Conservation (phyloP, 306 rosid genomes). For the Purshia tridentata region DNA sequence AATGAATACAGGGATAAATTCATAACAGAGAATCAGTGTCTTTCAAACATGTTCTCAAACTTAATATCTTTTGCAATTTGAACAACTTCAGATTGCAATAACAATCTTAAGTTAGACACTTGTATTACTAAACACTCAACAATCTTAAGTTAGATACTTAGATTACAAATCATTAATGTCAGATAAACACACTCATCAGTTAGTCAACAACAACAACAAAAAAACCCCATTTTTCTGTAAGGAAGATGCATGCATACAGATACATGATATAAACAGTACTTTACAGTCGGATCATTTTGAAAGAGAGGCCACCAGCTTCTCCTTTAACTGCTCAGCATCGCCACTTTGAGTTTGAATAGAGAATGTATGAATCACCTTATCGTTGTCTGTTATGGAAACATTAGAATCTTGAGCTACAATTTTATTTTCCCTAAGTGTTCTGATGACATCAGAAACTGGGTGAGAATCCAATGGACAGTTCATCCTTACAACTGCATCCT, state of each 20-base stretch:
- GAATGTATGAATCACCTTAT: slow-evolving; percentile 66
- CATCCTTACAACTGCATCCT: slow-evolving; percentile 70
- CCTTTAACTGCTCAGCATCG: slow-evolving; percentile 70
- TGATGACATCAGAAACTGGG: slow-evolving; percentile 69
- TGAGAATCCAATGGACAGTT: slow-evolving; percentile 71
- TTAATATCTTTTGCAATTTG: background rate
- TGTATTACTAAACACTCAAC: background rate
- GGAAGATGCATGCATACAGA: slow-evolving; percentile 24
- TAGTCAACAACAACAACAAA: slow-evolving; percentile 4
- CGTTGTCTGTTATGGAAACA: slow-evolving; percentile 46
- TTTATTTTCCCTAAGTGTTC: slow-evolving; percentile 62
- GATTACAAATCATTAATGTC: slow-evolving; percentile 10
- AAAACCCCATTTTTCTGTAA: slow-evolving; percentile 5
- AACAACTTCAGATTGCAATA: background rate
- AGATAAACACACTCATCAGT: slow-evolving; percentile 3
- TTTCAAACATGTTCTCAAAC: background rate
- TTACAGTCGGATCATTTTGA: slow-evolving; percentile 39
- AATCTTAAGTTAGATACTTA: background rate
- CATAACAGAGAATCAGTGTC: background rate
- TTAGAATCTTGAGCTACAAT: slow-evolving; percentile 58
- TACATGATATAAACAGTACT: slow-evolving; percentile 20
- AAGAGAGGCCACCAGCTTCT: slow-evolving; percentile 65
- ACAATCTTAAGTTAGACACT: background rate
- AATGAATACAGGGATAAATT: background rate
- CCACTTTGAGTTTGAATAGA: slow-evolving; percentile 64